Evolutionary conservation across 2,329 filamentous ascomycete genomes (phyloP), one percentile per base, ranked within the genome.

Genomic region (Beauveria scarabaeidicola): DNA sequence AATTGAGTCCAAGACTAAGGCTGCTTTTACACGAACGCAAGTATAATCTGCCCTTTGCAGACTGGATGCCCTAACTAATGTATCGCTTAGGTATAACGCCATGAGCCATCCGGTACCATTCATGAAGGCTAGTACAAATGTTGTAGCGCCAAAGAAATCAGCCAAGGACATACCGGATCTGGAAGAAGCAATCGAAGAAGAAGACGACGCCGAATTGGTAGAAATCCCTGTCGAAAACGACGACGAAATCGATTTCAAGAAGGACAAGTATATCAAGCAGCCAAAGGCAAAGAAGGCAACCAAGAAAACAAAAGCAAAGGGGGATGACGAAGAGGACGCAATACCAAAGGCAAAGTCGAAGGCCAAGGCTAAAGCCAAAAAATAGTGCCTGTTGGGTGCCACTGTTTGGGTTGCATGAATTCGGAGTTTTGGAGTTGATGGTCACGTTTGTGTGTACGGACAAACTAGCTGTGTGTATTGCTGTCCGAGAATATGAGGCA

Each of bases 261-360:
- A 93, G 70, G 94, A 99, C 74, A 97, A 97, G 73, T 97, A 96
- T 69, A 92, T 97, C 71, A 96, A 94, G 73, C 82, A 88, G 69
- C 90, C 93, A 13, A 97, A 96, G 79, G 85, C 74, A 5, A 84
- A 84, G 68, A 82, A 84, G 70, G 43, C 68, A 7, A 68, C 73
- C n/a, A 78, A 77, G 67, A 77, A 76, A 64, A 62, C 72, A 0
- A 59, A 59, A 23, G 74, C 62, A 48, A 79, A 78, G 59, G 74
- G 73, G 7, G 76, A 74, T 19, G 78, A 78, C 0, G 79, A 76
- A 11, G 77, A 76, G 52, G 81, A 81, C 10, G 78, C 77, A 59
- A 81, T 81, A 64, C 75, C 81, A 64, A 84, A 82, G 69, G 75
- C 70, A 2, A 83, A 78, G 64, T 76, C 72, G 1, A 83, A 81